Evolutionary conservation across 257 asterid species (phyloP).

Genomic region (Penstemon newberryi): DNA sequence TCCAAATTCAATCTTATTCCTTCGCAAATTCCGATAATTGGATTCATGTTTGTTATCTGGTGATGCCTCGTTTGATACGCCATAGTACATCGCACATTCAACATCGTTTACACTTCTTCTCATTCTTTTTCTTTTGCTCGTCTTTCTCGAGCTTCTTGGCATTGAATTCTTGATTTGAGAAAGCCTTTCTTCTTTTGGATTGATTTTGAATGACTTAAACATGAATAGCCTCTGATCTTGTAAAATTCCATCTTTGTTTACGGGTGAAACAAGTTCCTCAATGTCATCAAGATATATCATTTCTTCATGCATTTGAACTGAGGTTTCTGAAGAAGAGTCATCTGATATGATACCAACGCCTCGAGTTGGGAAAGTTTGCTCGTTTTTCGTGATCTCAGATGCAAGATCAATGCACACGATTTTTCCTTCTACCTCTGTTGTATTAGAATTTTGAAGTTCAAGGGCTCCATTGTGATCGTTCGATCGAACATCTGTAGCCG

Average conservation of each 20-base stretch:
- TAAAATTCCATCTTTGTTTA: constrained; percentile 25
- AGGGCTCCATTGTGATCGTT: not conserved
- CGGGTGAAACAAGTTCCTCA: constrained; percentile 54
- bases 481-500: constrained; percentile 8
- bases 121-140: constrained; percentile 33
- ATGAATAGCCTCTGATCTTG: constrained; percentile 53
- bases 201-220: constrained; percentile 46
- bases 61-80: constrained; percentile 27
- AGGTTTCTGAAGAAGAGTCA: constrained; percentile 46
- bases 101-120: constrained; percentile 40
- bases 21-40: constrained; percentile 23
- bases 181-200: constrained; percentile 6
- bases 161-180: constrained; percentile 4
- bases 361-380: not conserved
- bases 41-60: constrained; percentile 26
- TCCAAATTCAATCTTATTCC: constrained; percentile 12
- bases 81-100: constrained; percentile 48
- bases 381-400: constrained; percentile 10
- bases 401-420: constrained; percentile 25
- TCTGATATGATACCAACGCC: not conserved
- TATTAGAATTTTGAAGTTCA: constrained; percentile 6
- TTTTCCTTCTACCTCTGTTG: constrained; percentile 19
- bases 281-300: constrained; percentile 61
- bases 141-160: constrained; percentile 26
- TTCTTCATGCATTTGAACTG: constrained; percentile 39